phyloP scores from a whole-genome alignment of 1,284 basidiomycete genomes.

The Meripilus lineatus region DNA sequence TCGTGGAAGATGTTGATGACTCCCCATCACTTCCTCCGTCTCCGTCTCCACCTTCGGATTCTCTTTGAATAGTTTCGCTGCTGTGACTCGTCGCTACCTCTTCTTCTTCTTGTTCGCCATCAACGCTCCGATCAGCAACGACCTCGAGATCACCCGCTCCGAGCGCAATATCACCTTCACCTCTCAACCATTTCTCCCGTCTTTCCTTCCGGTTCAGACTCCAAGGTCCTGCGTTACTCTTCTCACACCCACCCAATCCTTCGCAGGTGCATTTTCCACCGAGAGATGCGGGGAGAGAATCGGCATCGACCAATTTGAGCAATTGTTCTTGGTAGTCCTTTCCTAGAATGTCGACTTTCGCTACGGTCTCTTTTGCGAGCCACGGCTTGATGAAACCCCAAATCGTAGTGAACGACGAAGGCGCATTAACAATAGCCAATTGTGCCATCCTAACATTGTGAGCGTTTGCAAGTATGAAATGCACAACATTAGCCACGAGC shows the following conservation, averaged over 20 bases:
- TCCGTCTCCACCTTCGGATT: no score
- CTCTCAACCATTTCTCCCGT: slow-evolving; percentile 36
- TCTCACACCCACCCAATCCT: slow-evolving; percentile 49
- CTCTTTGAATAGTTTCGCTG: no score
- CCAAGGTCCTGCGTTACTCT: slow-evolving; percentile 67
- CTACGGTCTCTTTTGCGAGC: slow-evolving; percentile 65
- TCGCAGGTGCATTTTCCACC: slow-evolving; percentile 53
- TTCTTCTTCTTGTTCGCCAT: not conserved
- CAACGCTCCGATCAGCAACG: not conserved
- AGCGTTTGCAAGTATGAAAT: no score
- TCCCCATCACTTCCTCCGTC: no score
- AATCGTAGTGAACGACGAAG: slow-evolving; percentile 63
- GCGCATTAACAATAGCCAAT: slow-evolving; percentile 64
- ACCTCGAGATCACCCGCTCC: slow-evolving; percentile 13
- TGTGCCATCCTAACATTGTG: slow-evolving; percentile 54
- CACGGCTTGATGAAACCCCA: slow-evolving; percentile 66
- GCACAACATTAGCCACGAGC: slow-evolving; percentile 4
- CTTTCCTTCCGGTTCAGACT: slow-evolving; percentile 51
- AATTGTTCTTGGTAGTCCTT: slow-evolving; percentile 50
- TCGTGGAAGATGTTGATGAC: no score
- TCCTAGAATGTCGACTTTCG: slow-evolving; percentile 61
- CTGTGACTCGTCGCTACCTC: no score
- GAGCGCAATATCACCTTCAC: slow-evolving; percentile 22
- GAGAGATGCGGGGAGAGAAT: slow-evolving; percentile 39
- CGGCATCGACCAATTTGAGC: slow-evolving; percentile 50